Conservation (phyloP, 768 basidiomycete genomes). For the Panaeolus cyanescens region DNA sequence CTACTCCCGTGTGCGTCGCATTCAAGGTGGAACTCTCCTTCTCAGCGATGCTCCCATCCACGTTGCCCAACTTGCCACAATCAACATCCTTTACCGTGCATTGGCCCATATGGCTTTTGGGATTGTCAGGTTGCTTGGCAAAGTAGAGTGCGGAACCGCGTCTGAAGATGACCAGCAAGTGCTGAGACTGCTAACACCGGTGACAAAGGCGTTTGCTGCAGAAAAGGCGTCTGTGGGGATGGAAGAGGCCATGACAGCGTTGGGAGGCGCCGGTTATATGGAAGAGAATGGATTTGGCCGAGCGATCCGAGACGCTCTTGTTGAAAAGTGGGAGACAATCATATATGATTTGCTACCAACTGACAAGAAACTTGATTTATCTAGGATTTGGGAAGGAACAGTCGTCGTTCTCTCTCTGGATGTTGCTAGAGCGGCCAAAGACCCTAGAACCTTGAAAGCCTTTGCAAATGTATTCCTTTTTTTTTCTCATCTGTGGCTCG, state of each 20-base stretch:
- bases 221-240: conserved; percentile 64
- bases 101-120: conserved; percentile 66
- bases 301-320: conserved; percentile 67
- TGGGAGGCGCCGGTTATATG: conserved; percentile 85
- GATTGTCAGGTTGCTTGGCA: conserved; percentile 58
- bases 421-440: conserved; percentile 54
- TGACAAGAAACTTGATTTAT: neutral
- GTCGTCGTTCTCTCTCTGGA: conserved; percentile 70
- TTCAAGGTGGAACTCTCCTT: conserved; percentile 51
- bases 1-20: conserved; percentile 60
- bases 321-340: conserved; percentile 54
- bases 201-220: conserved; percentile 70
- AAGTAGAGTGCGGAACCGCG: conserved; percentile 57
- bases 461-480: conserved; percentile 47
- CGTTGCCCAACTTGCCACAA: conserved; percentile 61
- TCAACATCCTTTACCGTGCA: conserved; percentile 66
- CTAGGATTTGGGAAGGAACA: conserved; percentile 82
- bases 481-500: neutral
- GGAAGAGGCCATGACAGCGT: conserved; percentile 72
- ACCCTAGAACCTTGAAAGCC: conserved; percentile 41
- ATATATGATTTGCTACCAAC: conserved; percentile 1
- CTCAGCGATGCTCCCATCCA: conserved; percentile 62
- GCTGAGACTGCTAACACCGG: conserved; percentile 67
- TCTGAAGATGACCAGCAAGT: conserved; percentile 49
- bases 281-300: conserved; percentile 75